Evolutionary conservation across 805 yeast genomes (phyloP), one percentile per base, ranked within the genome.

Genomic region (Suhomyces pyralidae): DNA sequence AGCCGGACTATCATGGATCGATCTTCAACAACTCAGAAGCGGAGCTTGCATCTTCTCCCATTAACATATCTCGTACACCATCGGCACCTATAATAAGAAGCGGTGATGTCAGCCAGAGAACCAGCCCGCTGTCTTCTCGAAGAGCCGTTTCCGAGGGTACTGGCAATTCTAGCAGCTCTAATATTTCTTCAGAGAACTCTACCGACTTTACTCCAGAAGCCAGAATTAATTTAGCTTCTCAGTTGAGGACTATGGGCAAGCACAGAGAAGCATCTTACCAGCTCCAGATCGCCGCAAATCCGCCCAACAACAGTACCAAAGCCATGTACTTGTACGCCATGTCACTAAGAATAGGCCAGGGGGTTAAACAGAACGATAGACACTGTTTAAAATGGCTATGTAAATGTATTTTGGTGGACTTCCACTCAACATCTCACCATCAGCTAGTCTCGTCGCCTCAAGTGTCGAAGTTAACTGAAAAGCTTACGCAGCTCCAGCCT

Each of bases 251-350:
- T 40, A 67, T 78, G 30, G 90, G 89, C 1, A 80, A 84, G 49
- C 78, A 82, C 36, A 77, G 83, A 45, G 93, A 85, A 60, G 85
- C 90, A 3, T 79, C 91, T 1, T 82, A 84, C 59, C 88, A 84
- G 58, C 70, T 88, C 51, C 84, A 82, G 56, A 73, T 79, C 28
- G 87, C 89, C 1, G 86, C 92, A 5, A 74, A 76, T 51, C 67
- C 73, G n/a, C 88, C 89, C 7, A 76, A 80, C 56, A 75, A 73
- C 55, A 81, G 84, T 44, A 70, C 75, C 1, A 62, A 60, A 48
- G 96, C 91, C 0, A 86, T 82, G 85, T 74, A 83, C 46, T 63
- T 86, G 28, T 88, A 86, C 60, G 89, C 90, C 0, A 65, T 85
- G 57, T 86, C 91, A 0, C 67, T 88, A 22, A 70, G 86, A 48